A percentile compares a stretch with the other conserved stretches of the same genome.
Evolutionary conservation across 192 early-diverging fungal species (phyloP).

Genomic region (Backusella sp.): DNA sequence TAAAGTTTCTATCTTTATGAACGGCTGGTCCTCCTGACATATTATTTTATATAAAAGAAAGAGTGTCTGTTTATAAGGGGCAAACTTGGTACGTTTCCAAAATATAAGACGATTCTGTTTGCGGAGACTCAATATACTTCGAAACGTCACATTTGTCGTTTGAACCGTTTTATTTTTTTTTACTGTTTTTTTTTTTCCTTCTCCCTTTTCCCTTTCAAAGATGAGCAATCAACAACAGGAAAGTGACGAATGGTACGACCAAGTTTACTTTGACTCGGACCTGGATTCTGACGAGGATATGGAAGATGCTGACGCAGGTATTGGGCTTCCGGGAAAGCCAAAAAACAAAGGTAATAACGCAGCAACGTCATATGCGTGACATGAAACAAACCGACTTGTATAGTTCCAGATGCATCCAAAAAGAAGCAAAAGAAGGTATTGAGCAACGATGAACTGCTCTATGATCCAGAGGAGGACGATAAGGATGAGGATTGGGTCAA

Average conservation of each 20-base stretch:
- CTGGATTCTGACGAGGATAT: constrained; percentile 26
- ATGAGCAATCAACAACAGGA: background rate
- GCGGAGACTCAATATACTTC: background rate
- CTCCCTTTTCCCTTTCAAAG: background rate
- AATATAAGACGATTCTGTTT: background rate
- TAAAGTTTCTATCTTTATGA: constrained; percentile 58
- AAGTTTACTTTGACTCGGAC: constrained; percentile 50
- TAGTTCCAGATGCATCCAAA: background rate
- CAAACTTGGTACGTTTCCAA: background rate
- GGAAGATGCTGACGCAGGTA: constrained; percentile 20
- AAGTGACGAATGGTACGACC: constrained; percentile 45
- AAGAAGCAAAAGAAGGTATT: constrained; percentile 30
- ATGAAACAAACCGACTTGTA: background rate
- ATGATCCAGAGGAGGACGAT: constrained; percentile 55
- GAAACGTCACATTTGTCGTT: background rate
- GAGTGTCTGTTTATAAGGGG: background rate
- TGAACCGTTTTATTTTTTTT: background rate
- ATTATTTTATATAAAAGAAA: background rate
- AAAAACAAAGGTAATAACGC: background rate
- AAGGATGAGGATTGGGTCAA: constrained; percentile 53
- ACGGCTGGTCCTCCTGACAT: constrained; percentile 28
- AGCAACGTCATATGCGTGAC: constrained; percentile 12
- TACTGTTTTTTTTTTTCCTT: background rate
- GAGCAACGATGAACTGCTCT: constrained; percentile 51
- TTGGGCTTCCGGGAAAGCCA: constrained; percentile 11